These are phyloP conservation scores for Phytophthora pluvialis DNA, from an alignment of 352 stramenopile species.

Conservation along the genomic window DNA sequence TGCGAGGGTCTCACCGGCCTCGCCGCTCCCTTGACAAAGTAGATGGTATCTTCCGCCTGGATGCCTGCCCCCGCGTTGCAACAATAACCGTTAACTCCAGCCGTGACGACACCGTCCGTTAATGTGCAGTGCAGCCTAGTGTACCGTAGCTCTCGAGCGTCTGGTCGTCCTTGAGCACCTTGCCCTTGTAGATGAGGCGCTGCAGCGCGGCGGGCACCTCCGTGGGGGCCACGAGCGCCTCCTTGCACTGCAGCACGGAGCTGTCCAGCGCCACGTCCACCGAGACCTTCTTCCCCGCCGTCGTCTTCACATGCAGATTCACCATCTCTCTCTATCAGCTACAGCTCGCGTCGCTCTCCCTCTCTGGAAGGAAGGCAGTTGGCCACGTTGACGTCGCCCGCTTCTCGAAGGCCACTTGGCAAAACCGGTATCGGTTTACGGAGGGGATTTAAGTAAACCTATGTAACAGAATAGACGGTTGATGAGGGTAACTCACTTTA, in stretches of 20 bases:
- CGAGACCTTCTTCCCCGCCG: slow-evolving; percentile 78
- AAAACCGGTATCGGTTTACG: slow-evolving; percentile 3
- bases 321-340: slow-evolving; percentile 46
- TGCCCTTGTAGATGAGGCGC: slow-evolving; percentile 91
- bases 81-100: neutral
- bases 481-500: neutral
- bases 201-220: slow-evolving; percentile 80
- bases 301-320: slow-evolving; percentile 86
- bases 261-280: slow-evolving; percentile 75
- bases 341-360: slow-evolving; percentile 8
- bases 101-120: neutral
- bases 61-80: slow-evolving; percentile 51
- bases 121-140: neutral
- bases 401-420: neutral
- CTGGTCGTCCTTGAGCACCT: slow-evolving; percentile 91
- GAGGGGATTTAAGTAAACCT: neutral
- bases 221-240: slow-evolving; percentile 68
- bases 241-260: slow-evolving; percentile 82
- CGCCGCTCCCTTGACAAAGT: slow-evolving; percentile 82
- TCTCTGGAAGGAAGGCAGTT: neutral
- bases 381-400: slow-evolving; percentile 7
- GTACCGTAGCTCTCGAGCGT: slow-evolving; percentile 85
- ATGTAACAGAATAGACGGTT: neutral
- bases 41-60: slow-evolving; percentile 80
- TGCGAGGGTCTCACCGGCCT: slow-evolving; percentile 25